These are phyloP conservation scores for Actinidia polygama DNA, from an alignment of 179 eudicot genomes.

Conservation along the genomic window DNA sequence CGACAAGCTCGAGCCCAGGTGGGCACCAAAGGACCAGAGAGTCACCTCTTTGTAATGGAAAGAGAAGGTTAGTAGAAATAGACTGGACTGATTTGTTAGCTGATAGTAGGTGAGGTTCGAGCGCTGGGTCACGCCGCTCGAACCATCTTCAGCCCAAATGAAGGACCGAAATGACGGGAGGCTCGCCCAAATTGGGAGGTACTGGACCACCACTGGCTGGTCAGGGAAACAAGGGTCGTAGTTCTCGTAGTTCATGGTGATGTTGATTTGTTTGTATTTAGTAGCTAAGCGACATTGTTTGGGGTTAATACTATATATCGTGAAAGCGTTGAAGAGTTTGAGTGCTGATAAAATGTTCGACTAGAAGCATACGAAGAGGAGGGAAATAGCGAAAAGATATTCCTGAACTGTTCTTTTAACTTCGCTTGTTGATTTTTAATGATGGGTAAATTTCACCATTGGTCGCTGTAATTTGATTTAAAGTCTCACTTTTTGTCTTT, in stretches of 20 bases:
- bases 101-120: conserved; percentile 38
- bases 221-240: conserved; percentile 62
- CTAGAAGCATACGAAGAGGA: too few species aligned
- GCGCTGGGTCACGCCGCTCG: background rate
- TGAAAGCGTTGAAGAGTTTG: too few species aligned
- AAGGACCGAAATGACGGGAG: conserved; percentile 43
- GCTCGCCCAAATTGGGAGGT: conserved; percentile 53
- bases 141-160: conserved; percentile 45
- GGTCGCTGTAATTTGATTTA: too few species aligned
- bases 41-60: conserved; percentile 36
- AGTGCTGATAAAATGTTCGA: too few species aligned
- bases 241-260: conserved; percentile 41
- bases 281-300: background rate
- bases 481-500: too few species aligned
- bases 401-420: too few species aligned
- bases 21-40: conserved; percentile 36
- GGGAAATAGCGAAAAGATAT: too few species aligned
- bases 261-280: background rate
- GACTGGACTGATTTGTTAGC: conserved; percentile 35
- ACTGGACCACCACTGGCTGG: conserved; percentile 62
- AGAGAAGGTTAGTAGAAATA: conserved; percentile 35
- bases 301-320: background rate
- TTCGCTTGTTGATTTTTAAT: too few species aligned
- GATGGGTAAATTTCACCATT: too few species aligned
- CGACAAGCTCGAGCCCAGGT: conserved; percentile 52